Conservation (phyloP, 2,329 filamentous ascomycete genomes). For the Ceratocystis alfenasii region DNA sequence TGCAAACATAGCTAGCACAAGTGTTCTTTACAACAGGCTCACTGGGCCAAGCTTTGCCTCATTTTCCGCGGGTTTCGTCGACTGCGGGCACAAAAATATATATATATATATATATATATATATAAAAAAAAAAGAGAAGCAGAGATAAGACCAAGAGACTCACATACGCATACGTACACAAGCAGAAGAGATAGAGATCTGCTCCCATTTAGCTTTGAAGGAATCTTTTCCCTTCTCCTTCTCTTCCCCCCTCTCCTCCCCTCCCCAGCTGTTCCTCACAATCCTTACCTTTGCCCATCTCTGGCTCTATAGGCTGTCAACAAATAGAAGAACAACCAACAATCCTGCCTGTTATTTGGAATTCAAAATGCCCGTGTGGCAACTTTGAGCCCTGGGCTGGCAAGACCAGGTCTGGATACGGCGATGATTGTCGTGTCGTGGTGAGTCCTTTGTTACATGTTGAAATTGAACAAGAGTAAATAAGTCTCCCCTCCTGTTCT, state of each 20-base stretch:
- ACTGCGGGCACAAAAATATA: no score
- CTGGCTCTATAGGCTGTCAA: background rate
- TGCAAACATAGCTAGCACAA: no score
- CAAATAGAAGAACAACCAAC: no score
- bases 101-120: no score
- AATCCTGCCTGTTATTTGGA: background rate
- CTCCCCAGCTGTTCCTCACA: background rate
- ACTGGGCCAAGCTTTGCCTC: no score
- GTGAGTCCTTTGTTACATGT: background rate
- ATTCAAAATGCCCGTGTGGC: background rate
- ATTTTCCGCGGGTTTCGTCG: no score
- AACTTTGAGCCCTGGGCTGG: background rate
- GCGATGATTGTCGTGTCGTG: background rate
- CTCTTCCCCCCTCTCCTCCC: background rate
- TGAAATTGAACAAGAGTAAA: background rate
- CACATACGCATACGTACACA: no score
- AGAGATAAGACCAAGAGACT: no score
- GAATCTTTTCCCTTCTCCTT: background rate
- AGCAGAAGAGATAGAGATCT: no score
- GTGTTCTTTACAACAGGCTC: no score
- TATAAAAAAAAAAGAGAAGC: no score
- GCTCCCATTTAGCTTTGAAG: no score
- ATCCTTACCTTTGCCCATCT: background rate
- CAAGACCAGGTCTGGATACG: background rate
- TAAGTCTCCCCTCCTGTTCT: background rate